Evolutionary conservation across 306 rosid genomes (phyloP).

Genomic region (Biancaea sappan): DNA sequence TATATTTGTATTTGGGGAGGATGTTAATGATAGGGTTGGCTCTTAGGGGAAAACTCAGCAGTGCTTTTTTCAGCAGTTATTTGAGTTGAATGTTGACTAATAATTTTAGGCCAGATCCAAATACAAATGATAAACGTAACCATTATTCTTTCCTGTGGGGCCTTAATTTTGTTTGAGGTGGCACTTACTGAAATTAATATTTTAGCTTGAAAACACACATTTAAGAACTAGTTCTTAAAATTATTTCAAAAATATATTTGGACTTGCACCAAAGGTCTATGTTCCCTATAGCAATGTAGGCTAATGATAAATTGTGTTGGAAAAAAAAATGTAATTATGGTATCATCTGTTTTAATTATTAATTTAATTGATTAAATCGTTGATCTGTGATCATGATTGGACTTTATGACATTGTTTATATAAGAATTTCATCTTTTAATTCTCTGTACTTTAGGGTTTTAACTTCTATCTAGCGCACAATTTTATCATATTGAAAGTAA

Average conservation of each 20-base stretch:
- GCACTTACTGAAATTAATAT: background rate
- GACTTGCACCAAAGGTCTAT: background rate
- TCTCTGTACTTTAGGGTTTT: no score
- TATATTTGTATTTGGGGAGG: constrained; percentile 29
- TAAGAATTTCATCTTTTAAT: no score
- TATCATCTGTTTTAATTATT: no score
- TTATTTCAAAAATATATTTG: background rate
- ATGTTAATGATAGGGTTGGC: constrained; percentile 30
- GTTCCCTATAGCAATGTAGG: background rate
- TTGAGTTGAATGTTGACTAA: constrained; percentile 35
- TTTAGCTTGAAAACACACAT: background rate
- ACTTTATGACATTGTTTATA: no score
- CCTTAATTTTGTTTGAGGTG: background rate
- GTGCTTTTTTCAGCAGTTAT: constrained; percentile 24
- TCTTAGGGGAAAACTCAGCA: constrained; percentile 33
- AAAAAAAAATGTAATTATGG: no score
- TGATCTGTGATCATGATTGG: background rate
- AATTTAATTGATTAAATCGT: background rate
- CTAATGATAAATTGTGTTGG: no score
- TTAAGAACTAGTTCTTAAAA: no score
- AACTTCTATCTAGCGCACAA: no score
- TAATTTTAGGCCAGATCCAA: constrained; percentile 43
- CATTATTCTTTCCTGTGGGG: background rate
- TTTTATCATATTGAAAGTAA: no score
- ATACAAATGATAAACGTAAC: constrained; percentile 21